Evolutionary conservation across 192 early-diverging fungal species (phyloP).

Genomic region (Coemansia sp.): DNA sequence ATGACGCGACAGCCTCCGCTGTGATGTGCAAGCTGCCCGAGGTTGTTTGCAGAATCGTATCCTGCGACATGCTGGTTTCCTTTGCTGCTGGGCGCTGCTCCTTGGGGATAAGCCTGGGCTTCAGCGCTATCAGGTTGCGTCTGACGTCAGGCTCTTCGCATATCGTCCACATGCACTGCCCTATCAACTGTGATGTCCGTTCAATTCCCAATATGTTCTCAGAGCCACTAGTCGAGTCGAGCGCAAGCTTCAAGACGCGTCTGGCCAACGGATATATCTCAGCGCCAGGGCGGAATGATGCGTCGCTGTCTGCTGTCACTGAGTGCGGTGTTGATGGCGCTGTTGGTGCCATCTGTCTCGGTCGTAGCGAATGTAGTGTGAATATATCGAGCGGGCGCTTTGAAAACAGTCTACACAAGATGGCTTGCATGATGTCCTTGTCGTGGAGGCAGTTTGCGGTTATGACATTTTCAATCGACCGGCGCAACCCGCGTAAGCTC

Average conservation of each 20-base stretch:
- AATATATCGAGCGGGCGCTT: constrained; percentile 40
- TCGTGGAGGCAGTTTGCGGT: constrained; percentile 18
- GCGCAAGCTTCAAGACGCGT: constrained; percentile 12
- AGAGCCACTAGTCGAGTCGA: constrained; percentile 3
- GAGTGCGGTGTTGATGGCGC: constrained; percentile 8
- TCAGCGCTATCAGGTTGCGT: constrained; percentile 39
- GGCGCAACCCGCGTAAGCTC: constrained; percentile 28
- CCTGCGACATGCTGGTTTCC: constrained; percentile 8
- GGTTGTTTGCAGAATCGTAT: constrained; percentile 25
- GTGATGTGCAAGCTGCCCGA: constrained; percentile 32
- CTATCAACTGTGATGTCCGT: constrained; percentile 11
- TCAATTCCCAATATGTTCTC: neutral
- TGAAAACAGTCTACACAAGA: constrained; percentile 17
- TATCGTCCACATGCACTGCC: constrained; percentile 29
- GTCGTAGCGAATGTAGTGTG: constrained; percentile 41
- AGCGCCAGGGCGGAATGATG: constrained; percentile 32
- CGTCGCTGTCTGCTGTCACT: constrained; percentile 7
- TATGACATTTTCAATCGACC: constrained; percentile 24
- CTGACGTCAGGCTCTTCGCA: constrained; percentile 44
- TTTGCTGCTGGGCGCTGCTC: constrained; percentile 32
- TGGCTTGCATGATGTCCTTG: constrained; percentile 1
- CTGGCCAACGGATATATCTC: constrained; percentile 37
- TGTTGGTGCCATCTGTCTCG: constrained; percentile 11
- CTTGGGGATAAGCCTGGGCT: constrained; percentile 45
- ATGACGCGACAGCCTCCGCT: constrained; percentile 29